Evolutionary conservation across 2,329 filamentous ascomycete genomes (phyloP).

Genomic region (Apiospora kogelbergensis): DNA sequence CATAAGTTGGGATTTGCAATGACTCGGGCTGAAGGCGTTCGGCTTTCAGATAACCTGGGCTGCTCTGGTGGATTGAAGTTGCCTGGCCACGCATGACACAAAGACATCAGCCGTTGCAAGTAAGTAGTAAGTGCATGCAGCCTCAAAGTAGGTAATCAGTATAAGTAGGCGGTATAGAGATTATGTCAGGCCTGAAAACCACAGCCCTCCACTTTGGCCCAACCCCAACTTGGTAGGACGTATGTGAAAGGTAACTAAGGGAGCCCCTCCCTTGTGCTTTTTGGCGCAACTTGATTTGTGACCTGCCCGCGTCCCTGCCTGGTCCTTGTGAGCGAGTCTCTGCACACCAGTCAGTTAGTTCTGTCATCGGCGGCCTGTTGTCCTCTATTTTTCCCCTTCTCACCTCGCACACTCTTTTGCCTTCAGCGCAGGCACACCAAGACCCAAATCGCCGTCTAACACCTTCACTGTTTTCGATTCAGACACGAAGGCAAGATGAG

Average conservation of each 20-base stretch:
- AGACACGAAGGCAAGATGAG: constrained; percentile 63
- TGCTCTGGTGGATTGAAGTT: not conserved
- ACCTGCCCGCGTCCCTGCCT: not conserved
- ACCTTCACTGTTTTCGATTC: not conserved
- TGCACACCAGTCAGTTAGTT: constrained; percentile 5
- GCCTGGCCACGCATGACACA: not conserved
- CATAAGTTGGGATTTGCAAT: not conserved
- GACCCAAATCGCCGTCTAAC: constrained; percentile 12
- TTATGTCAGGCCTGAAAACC: constrained; percentile 5
- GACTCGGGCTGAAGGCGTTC: not conserved
- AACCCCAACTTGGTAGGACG: not conserved
- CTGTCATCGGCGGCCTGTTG: constrained; percentile 1
- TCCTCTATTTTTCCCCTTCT: not conserved
- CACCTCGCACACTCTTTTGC: not conserved
- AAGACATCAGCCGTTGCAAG: not conserved
- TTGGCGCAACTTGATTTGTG: constrained; percentile 8
- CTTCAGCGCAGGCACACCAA: not conserved
- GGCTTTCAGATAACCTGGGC: not conserved
- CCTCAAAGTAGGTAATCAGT: not conserved
- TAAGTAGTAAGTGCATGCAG: not conserved
- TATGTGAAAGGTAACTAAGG: not conserved
- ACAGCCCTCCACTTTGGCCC: not conserved
- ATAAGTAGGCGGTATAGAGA: not conserved
- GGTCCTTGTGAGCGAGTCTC: not conserved
- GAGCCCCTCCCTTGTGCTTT: not conserved